phyloP scores from a whole-genome alignment of 768 basidiomycete species.

The Auricularia cornea region DNA sequence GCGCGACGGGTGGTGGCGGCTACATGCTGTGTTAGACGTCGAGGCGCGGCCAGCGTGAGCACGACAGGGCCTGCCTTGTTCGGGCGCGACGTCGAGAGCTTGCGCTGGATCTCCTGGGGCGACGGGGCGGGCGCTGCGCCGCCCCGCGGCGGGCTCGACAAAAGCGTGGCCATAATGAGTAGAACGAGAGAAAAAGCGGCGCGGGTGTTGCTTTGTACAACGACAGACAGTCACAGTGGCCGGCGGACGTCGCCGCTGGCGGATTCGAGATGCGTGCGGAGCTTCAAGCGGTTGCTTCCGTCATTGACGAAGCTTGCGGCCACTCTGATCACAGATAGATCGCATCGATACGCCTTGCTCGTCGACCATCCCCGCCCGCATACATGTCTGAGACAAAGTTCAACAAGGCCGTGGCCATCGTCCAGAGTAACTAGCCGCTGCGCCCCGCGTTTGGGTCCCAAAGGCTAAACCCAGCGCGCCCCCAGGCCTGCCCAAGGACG shows the following conservation, averaged over 20 bases:
- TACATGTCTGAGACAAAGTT: conserved; percentile 73
- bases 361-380: conserved; percentile 9
- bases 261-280: neutral
- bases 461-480: conserved; percentile 17
- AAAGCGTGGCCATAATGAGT: conserved; percentile 14
- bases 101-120: conserved; percentile 78
- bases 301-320: too few species aligned
- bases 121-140: conserved; percentile 56
- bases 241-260: neutral
- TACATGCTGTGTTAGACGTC: conserved; percentile 6
- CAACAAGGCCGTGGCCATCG: conserved; percentile 63
- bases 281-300: neutral
- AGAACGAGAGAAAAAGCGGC: too few species aligned
- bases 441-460: neutral
- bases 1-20: conserved; percentile 23
- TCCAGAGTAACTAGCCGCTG: conserved; percentile 9
- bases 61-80: neutral
- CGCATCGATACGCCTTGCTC: neutral
- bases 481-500: conserved; percentile 62
- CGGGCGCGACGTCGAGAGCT: conserved; percentile 43
- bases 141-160: conserved; percentile 8
- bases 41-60: conserved; percentile 1
- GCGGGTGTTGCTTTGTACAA: conserved; percentile 12
- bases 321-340: neutral
- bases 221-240: conserved; percentile 22